Base-by-base conservation (phyloP, 495 filamentous ascomycete genomes). In the Evernia prunastri region DNA sequence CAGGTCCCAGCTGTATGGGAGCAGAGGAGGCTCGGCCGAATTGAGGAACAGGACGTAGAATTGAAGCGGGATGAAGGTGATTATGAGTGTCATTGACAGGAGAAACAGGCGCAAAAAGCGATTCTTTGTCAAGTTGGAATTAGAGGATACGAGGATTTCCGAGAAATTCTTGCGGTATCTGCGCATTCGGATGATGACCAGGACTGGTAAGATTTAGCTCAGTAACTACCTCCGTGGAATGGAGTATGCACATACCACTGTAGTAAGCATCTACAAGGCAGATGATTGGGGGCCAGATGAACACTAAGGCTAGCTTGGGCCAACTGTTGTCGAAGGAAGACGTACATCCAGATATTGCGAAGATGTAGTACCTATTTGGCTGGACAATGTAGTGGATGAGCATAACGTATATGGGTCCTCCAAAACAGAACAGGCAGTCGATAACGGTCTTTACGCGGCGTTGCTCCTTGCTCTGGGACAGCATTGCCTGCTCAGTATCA, bases 41-140 rank as follows among this genome's bases (percentile, higher is more conserved):
- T 89, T 86, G 31, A 69, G 43, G 68, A 78, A 82, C 54, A 94
- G 73, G 58, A 87, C 75, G 70, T 83, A 87, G 60, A 82, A 63
- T 51, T 83, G 78, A 13, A 88, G 66, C 2, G 91, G 91, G 3
- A 91, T 64, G 66, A 87, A 85, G 40, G 83, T 65, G 43, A 90
- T 20, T 17, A 95, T 78, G 73, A 95, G 80, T 57, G 81, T 68
- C 33, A 89, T 68, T n/a, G 88, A 79, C 68, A 96, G 81, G 63
- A 86, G 73, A 72, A 93, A 94, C 40, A 96, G 84, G 60, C 93
- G 89, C 43, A 88, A 69, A 74, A 90, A 92, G 37, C 88, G 82
- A 8, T 88, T 85, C 56, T 85, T 88, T 71, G 72, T 89, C 69
- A 78, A 74, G 58, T 72, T 82, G 62, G 78, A 85, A 64, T 81